phyloP scores from a whole-genome alignment of 148 eudicot genomes.

The Amaranthus cruentus region DNA sequence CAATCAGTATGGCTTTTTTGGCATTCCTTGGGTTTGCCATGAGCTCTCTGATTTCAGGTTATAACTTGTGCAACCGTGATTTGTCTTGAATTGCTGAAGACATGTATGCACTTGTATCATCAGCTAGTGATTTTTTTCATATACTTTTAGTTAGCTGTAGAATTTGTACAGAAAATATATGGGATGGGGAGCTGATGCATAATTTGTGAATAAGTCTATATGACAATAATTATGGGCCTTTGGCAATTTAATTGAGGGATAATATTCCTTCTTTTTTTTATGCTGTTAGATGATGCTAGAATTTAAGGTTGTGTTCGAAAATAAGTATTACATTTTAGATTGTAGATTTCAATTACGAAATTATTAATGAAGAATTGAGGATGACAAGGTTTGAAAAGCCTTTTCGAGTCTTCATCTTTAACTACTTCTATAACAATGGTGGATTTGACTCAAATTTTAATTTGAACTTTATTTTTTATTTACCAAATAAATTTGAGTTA shows the following conservation, averaged over 20 bases:
- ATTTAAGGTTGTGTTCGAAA: too few relatives aligned
- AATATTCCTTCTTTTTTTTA: neutral
- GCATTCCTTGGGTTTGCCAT: slow-evolving; percentile 73
- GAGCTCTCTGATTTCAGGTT: slow-evolving; percentile 85
- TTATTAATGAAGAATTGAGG: too few relatives aligned
- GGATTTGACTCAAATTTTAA: too few relatives aligned
- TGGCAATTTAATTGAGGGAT: neutral
- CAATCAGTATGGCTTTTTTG: slow-evolving; percentile 72
- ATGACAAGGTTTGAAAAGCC: too few relatives aligned
- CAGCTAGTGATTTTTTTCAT: slow-evolving; percentile 4
- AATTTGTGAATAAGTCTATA: slow-evolving; percentile 18
- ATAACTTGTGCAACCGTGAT: slow-evolving; percentile 61
- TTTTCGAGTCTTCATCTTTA: too few relatives aligned
- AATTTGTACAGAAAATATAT: slow-evolving; percentile 29
- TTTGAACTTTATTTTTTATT: too few relatives aligned
- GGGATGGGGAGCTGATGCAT: slow-evolving; percentile 12
- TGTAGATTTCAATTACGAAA: too few relatives aligned
- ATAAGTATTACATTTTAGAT: too few relatives aligned
- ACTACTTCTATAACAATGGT: too few relatives aligned
- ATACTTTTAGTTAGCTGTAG: slow-evolving; percentile 15
- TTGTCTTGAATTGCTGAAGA: slow-evolving; percentile 27
- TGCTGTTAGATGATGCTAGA: neutral
- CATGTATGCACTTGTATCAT: neutral
- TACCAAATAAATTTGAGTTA: too few relatives aligned
- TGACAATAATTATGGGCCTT: slow-evolving; percentile 10